A percentile compares a stretch with the other conserved stretches of the same genome.
These are phyloP conservation scores for Cyberlindnera petersonii DNA, from an alignment of 805 yeast genomes.

Conservation along the genomic window DNA sequence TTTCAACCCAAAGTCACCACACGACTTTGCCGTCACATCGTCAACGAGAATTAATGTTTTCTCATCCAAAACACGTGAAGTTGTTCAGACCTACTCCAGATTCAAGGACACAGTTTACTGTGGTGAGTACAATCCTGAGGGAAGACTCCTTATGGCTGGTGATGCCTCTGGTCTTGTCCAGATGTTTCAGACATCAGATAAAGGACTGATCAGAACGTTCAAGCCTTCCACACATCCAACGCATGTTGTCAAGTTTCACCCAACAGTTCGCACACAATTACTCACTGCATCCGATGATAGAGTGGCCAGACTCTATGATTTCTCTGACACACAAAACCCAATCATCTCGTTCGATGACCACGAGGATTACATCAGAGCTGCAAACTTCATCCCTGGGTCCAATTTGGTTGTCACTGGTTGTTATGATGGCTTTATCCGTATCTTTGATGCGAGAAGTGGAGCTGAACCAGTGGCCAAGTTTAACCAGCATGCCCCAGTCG, in stretches of 20 bases:
- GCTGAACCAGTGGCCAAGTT: constrained; percentile 57
- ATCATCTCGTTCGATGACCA: constrained; percentile 67
- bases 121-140: constrained; percentile 89
- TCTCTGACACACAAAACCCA: constrained; percentile 74
- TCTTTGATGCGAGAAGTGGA: constrained; percentile 73
- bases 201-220: constrained; percentile 74
- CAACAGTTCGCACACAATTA: constrained; percentile 65
- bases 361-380: constrained; percentile 84
- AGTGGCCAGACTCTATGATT: constrained; percentile 82
- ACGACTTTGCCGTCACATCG: constrained; percentile 90
- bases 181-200: constrained; percentile 81
- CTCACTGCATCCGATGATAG: constrained; percentile 92
- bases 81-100: constrained; percentile 75
- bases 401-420: constrained; percentile 88
- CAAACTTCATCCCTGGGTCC: constrained; percentile 72
- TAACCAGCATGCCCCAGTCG: constrained; percentile 79
- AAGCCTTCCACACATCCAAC: constrained; percentile 85
- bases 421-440: constrained; percentile 81
- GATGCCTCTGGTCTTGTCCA: constrained; percentile 94
- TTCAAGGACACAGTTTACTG: constrained; percentile 90
- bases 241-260: constrained; percentile 91
- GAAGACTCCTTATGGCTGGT: constrained; percentile 87
- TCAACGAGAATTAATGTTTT: constrained; percentile 89
- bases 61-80: constrained; percentile 92
- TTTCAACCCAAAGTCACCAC: constrained; percentile 81